Conservation (phyloP, 2,329 filamentous ascomycete species). For the Penicillium nordicum region DNA sequence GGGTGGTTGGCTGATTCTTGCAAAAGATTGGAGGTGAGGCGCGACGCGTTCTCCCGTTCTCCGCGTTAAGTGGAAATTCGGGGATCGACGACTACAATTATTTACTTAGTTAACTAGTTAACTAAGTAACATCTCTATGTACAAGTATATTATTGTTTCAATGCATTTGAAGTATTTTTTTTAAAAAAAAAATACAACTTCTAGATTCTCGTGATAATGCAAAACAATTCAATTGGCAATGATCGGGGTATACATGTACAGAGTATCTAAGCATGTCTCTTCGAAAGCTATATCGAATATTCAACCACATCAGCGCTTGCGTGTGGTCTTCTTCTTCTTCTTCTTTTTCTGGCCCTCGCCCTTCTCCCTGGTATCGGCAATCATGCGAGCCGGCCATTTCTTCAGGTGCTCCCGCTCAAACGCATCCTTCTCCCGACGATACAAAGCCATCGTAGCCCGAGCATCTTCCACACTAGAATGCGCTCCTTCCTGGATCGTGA, state of each 20-base stretch:
- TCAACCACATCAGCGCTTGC: conserved; percentile 37
- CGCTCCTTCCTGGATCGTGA: conserved; percentile 58
- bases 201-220: not conserved
- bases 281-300: conserved; percentile 6
- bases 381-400: conserved; percentile 53
- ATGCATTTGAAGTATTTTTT: too few relatives aligned
- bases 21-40: conserved; percentile 14
- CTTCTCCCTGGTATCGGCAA: conserved; percentile 33
- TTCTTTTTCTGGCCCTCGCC: conserved; percentile 43
- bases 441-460: conserved; percentile 83
- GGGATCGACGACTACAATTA: not conserved
- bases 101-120: not conserved
- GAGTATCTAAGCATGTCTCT: conserved; percentile 11
- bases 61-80: conserved; percentile 30
- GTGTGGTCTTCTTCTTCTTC: conserved; percentile 45
- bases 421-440: conserved; percentile 73
- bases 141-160: not conserved
- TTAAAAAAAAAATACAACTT: too few relatives aligned
- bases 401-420: conserved; percentile 80
- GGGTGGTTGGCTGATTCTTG: not conserved
- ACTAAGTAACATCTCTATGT: not conserved
- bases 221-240: conserved; percentile 16
- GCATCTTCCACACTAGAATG: conserved; percentile 73
- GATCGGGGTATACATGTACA: conserved; percentile 25
- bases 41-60: conserved; percentile 31